Base-by-base conservation (phyloP, 2,329 filamentous ascomycete genomes). In the Cyphellophora attinorum region DNA sequence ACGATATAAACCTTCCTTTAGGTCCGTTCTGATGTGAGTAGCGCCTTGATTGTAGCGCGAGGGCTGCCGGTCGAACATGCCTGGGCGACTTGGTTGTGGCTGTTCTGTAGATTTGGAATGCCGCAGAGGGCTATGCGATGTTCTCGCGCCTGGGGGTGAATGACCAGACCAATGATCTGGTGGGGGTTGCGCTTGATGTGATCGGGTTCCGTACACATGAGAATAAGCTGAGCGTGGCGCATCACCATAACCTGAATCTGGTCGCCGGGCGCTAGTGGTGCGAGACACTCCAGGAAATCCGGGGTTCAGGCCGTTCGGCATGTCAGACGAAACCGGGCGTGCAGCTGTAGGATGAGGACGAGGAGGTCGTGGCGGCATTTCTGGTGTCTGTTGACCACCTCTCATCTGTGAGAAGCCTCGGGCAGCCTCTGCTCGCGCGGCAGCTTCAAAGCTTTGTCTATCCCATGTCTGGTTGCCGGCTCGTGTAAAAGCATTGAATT, bases 211-310 rank as follows among this genome's bases (percentile, higher is more conserved):
- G 29, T 36, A 48, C 4, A 52, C 48, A 35, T 51, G 62, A 13
- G 53, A 55, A 46, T 69, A 70, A n/a, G 69, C 64, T 3, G 68
- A 67, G 12, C 56, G 51, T 17, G 47, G 42, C 46, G 78, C 74
- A 48, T 78, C 74, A 21, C 74, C 69, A 48, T 76, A 79, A 4
- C 72, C 74, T 29, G 62, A 58, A 4, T 72, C 74, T 29, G 62
- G 58, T 50, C 63, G 72, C 46, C 70, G 68, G 3, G 63, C 58
- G 3, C 60, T 58, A 17, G 62, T 53, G 1, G 60, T 46, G 34
- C 56, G 57, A n/a, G 56, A 44, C 16, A 58, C 45, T 13, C 53
- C 52, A 11, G 56, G 49, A 29, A 51, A 54, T n/a, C 57, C 46
- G 4, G 56, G 40, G 8, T 38, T 42, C 11, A 37, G 39, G 11